phyloP scores from a whole-genome alignment of 1,284 basidiomycete genomes.

The Puccinia sorghi region DNA sequence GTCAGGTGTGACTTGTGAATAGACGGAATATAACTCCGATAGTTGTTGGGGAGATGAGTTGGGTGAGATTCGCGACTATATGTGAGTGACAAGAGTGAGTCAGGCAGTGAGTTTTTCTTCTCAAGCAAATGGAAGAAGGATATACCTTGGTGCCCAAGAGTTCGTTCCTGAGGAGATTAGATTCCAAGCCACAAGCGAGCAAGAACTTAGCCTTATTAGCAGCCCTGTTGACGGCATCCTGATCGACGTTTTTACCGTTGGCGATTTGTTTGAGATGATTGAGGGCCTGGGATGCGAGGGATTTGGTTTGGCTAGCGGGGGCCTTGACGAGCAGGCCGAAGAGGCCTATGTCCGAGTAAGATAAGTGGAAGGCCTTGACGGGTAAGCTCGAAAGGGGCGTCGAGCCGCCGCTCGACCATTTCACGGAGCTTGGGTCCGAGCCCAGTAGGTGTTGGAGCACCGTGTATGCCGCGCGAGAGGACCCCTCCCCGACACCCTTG shows the following conservation, averaged over 20 bases:
- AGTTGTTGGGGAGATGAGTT: conserved; percentile 64
- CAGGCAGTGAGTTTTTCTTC: conserved; percentile 57
- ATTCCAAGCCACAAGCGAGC: conserved; percentile 70
- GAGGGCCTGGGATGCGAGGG: conserved; percentile 68
- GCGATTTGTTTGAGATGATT: conserved; percentile 68
- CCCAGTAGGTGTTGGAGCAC: conserved; percentile 74
- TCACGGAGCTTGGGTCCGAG: conserved; percentile 71
- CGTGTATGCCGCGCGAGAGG: conserved; percentile 68
- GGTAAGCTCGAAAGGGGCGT: conserved; percentile 65
- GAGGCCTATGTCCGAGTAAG: conserved; percentile 85
- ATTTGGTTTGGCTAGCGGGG: conserved; percentile 62
- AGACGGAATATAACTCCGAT: conserved; percentile 54
- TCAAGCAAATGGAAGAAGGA: conserved; percentile 61
- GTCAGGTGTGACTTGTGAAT: conserved; percentile 56
- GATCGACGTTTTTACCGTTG: conserved; percentile 53
- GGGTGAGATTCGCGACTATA: conserved; percentile 65
- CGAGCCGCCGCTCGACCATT: conserved; percentile 76
- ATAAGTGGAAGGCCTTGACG: conserved; percentile 72
- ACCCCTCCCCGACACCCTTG: conserved; percentile 59
- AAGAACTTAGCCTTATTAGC: conserved; percentile 82
- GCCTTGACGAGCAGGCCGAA: conserved; percentile 77
- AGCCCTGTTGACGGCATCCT: conserved; percentile 70
- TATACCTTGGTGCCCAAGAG: conserved; percentile 68
- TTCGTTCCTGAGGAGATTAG: conserved; percentile 69
- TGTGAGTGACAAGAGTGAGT: conserved; percentile 63